These are phyloP conservation scores for Xylaria grammica DNA, from an alignment of 495 filamentous ascomycete genomes.

Conservation along the genomic window DNA sequence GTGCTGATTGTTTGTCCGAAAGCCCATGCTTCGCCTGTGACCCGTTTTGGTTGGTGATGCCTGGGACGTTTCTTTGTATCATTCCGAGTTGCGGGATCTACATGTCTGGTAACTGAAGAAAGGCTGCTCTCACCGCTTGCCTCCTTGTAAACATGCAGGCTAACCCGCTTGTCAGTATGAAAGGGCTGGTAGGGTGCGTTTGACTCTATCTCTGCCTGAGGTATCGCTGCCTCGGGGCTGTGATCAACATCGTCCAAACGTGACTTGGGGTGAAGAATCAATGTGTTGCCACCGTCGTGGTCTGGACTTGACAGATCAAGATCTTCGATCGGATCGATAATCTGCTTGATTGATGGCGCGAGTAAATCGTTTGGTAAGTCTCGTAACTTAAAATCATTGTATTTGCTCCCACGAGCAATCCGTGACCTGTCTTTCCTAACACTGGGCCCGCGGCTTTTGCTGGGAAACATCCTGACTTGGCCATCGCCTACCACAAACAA, in stretches of 20 bases:
- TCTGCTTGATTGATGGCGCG: constrained; percentile 47
- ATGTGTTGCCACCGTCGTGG: constrained; percentile 48
- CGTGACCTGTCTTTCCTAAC: constrained; percentile 57
- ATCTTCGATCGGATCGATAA: constrained; percentile 55
- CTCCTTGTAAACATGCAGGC: constrained; percentile 65
- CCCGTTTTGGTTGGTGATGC: constrained; percentile 26
- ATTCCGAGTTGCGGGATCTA: constrained; percentile 37
- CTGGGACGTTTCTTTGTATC: constrained; percentile 26
- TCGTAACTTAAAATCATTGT: constrained; percentile 69
- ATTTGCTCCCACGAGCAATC: constrained; percentile 51
- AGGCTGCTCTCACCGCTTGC: constrained; percentile 16
- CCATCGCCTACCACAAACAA: constrained; percentile 64
- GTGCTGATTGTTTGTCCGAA: constrained; percentile 70
- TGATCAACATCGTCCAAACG: constrained; percentile 37
- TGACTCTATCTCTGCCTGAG: constrained; percentile 90
- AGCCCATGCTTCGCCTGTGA: constrained; percentile 57
- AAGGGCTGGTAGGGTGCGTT: constrained; percentile 90
- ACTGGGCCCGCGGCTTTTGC: constrained; percentile 55
- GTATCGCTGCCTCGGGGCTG: constrained; percentile 62
- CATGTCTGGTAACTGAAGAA: constrained; percentile 37
- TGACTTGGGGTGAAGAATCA: constrained; percentile 45
- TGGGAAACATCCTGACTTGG: constrained; percentile 69
- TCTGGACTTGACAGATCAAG: constrained; percentile 53
- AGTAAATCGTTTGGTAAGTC: constrained; percentile 56
- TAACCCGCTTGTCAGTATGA: constrained; percentile 82